Evolutionary conservation across 495 filamentous ascomycete genomes (phyloP), one percentile per base, ranked within the genome.

Genomic region (Thermochaetoides thermophila): DNA sequence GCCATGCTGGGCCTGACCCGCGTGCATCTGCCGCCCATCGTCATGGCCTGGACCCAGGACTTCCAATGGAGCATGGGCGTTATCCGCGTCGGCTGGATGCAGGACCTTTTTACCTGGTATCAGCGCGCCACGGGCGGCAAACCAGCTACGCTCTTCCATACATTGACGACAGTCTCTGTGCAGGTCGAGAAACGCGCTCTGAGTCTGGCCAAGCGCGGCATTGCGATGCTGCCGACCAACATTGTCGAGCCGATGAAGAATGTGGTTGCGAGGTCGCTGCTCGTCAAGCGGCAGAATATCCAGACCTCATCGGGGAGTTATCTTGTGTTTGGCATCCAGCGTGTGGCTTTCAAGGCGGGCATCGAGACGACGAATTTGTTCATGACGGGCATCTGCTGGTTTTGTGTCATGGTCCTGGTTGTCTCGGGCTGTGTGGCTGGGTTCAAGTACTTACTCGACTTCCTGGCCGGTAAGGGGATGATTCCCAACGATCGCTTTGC

Each of bases 31-130:
- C 89, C 89, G 3, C 89, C 89, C 0, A 78, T 95, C 36, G 89
- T 93, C 28, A 72, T 79, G 53, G 69, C 86, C 0, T 97, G 89
- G 89, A 95, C 89, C 4, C 87, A 96, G 63, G 91, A 96, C 54
- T 96, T 96, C 67, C 80, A 92, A 57, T 97, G 89, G 89, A 87
- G 76, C 53, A 91, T 97, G 84, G 89, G 89, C 49, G 87, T 97
- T 48, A 91, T 97, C 45, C 69, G 68, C 36, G 64, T 97, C 35
- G 66, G 67, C 20, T 97, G 94, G 55, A 69, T 96, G 57, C 82
- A 97, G 54, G 61, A 67, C 17, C 81, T 95, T 38, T 79, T 82
- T 35, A 92, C 85, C 27, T 97, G 89, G 89, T 97, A 96, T 52
- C 89, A 94, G 56, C 79, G 85, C 21, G 68, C 89, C 7, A 97